These are phyloP conservation scores for Ustilago curta DNA, from an alignment of 1,284 basidiomycete genomes.

Conservation along the genomic window DNA sequence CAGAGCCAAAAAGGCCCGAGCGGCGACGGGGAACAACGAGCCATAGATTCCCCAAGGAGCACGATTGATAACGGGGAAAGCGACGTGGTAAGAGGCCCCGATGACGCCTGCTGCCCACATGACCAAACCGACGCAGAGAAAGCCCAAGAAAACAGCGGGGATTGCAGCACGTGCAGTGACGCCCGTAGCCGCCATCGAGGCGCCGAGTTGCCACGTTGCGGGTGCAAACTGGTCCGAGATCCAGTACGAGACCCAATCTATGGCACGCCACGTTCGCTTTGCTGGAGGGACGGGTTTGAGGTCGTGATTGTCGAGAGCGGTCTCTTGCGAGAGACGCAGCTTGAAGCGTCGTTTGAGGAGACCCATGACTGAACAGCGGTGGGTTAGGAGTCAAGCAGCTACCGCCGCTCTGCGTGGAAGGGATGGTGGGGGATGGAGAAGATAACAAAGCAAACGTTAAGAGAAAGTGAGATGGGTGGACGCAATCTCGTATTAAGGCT, in stretches of 20 bases:
- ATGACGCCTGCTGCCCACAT: conserved; percentile 36
- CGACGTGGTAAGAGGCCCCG: conserved; percentile 34
- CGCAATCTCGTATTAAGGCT: too few relatives aligned
- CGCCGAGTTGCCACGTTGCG: conserved; percentile 37
- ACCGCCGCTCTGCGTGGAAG: background rate
- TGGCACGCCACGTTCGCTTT: conserved; percentile 19
- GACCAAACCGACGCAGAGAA: conserved; percentile 31
- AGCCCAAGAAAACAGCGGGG: conserved; percentile 29
- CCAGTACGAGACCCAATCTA: conserved; percentile 41
- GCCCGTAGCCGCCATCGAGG: conserved; percentile 31
- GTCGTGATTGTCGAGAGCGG: conserved; percentile 35
- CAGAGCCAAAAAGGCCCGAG: conserved; percentile 19
- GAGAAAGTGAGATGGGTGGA: too few relatives aligned
- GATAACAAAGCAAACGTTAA: background rate
- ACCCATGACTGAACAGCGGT: background rate
- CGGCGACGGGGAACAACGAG: conserved; percentile 22
- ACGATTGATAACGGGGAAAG: conserved; percentile 40
- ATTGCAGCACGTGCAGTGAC: conserved; percentile 31
- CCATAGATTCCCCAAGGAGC: conserved; percentile 36
- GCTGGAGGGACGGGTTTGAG: conserved; percentile 17
- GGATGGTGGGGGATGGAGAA: background rate
- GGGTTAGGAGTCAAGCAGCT: background rate
- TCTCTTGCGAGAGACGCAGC: conserved; percentile 31
- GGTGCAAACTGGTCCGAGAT: conserved; percentile 41
- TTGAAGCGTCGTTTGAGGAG: conserved; percentile 11